Percentiles rank a stretch among this genome's conserved stretches.
phyloP scores from a whole-genome alignment of 106 monocot species.

The Cymbidium sinense region DNA sequence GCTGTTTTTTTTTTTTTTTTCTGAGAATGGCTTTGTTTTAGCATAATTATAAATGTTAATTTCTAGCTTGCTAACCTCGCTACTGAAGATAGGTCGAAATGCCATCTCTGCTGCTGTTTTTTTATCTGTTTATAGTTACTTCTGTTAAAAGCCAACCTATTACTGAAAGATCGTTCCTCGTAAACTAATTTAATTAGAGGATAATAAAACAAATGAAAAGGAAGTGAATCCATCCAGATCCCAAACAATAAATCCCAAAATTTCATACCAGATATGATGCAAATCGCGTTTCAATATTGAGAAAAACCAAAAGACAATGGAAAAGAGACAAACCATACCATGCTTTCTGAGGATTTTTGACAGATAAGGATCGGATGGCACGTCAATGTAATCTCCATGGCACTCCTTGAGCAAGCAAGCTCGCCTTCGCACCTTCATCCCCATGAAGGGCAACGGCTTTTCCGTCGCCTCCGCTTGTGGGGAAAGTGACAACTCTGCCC shows the following conservation, averaged over 20 bases:
- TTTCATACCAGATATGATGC: background rate
- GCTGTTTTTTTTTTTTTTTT: too few relatives aligned
- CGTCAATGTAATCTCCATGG: slow-evolving; percentile 62
- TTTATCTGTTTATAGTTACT: background rate
- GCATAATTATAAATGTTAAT: too few relatives aligned
- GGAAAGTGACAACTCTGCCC: background rate
- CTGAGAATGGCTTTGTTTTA: too few relatives aligned
- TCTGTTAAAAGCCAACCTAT: background rate
- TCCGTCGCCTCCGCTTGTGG: background rate
- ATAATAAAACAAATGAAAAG: background rate
- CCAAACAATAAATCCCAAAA: background rate
- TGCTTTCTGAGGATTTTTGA: slow-evolving; percentile 61
- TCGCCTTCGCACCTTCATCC: slow-evolving; percentile 44
- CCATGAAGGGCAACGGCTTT: slow-evolving; percentile 33
- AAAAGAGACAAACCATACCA: slow-evolving; percentile 22
- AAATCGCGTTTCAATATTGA: background rate
- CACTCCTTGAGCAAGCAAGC: slow-evolving; percentile 23
- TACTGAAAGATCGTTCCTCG: background rate
- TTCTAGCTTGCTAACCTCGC: background rate
- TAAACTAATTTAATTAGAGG: background rate
- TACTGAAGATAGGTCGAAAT: background rate
- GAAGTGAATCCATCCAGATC: background rate
- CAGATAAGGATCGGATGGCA: slow-evolving; percentile 49
- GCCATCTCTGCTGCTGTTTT: background rate
- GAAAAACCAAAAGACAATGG: background rate